Evolutionary conservation across 371 early-diverging fungal genomes (phyloP), one percentile per base, ranked within the genome.

Genomic region (Parasitella parasitica): DNA sequence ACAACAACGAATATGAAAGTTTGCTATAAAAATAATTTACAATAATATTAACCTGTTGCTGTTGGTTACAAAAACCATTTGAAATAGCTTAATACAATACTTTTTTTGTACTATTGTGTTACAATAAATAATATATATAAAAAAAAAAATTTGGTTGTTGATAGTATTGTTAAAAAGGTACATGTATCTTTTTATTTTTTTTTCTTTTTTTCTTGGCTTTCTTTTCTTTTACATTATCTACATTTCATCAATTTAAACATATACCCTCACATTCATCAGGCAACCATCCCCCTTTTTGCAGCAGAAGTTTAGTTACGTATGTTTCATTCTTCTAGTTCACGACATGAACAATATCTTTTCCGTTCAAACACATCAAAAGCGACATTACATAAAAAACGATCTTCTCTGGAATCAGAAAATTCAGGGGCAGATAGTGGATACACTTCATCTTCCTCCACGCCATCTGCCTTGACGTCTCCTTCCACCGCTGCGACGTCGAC

Each of bases 341-440:
- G 79, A 54, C 72, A 70, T 62, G 79, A 79, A 70, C 74, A 70
- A 30, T 72, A 74, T 34, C 63, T 63, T 16, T 27, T 70, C 35
- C 72, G 75, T 43, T 59, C 52, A 43, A 63, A 46, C 9, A 56
- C 52, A 39, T 49, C 58, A 39, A 58, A 55, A 35, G 59, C 63
- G 46, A 61, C 39, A 46, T 36, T 68, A 41, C 53, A 68, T 20
- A 73, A 69, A 59, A 67, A 66, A 27, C 48, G 64, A 24, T 51
- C 66, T 9, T 72, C 79, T n/a, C 46, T 72, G 30, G 69, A 75
- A 62, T 73, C 75, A 43, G 67, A 68, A 12, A 57, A 64, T 30
- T 74, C 78, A 30, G 61, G 71, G 9, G 70, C 67, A 48, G 79
- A 79, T 56, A 79, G 79, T 48, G 79, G 79, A 30, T 79, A 79